Percentiles rank a stretch among this genome's conserved stretches.
Evolutionary conservation across 306 rosid species (phyloP).

Genomic region (Dryas drummondii): DNA sequence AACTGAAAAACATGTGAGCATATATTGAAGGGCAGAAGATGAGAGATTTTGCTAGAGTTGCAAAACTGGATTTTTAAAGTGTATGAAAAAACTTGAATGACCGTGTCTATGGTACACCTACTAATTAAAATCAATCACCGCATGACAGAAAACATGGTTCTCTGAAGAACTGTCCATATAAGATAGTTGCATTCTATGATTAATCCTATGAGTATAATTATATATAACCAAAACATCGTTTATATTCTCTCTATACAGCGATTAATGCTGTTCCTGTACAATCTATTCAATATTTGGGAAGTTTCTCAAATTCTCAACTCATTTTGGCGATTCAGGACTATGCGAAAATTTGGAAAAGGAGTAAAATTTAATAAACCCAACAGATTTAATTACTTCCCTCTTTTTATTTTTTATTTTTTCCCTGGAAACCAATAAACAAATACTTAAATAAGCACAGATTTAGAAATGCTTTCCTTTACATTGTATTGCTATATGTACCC

Average conservation of each 20-base stretch:
- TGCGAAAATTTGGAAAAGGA: neutral
- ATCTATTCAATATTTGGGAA: neutral
- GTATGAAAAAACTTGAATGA: neutral
- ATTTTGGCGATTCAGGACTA: neutral
- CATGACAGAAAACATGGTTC: neutral
- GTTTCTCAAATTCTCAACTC: neutral
- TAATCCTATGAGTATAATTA: neutral
- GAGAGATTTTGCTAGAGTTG: neutral
- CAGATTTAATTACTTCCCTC: neutral
- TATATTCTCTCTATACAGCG: neutral
- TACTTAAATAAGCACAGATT: neutral
- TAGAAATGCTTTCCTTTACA: neutral
- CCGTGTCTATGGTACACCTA: neutral
- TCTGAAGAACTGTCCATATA: neutral
- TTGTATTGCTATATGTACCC: neutral
- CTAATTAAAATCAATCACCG: neutral
- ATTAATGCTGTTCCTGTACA: neutral
- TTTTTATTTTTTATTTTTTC: neutral
- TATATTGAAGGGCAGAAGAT: neutral
- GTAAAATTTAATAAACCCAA: neutral
- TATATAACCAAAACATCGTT: neutral
- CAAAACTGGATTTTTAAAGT: neutral
- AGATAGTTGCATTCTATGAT: neutral
- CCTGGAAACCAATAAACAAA: neutral
- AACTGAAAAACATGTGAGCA: neutral